Conservation (phyloP, 164 flowering plant genomes). For the Magnolia officinalis region DNA sequence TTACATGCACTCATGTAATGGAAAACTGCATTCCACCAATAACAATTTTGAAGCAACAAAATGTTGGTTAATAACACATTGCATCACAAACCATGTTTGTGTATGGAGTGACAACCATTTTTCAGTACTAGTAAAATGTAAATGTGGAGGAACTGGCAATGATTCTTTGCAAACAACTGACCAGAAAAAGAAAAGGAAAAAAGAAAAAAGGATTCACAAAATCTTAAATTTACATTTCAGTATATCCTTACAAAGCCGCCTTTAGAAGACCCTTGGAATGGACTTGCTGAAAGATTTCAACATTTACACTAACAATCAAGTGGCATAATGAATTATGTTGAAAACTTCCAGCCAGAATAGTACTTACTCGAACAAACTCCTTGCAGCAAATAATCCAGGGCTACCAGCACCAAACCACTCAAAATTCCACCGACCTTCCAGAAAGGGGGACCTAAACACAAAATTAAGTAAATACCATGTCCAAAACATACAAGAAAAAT, state of each 20-base stretch:
- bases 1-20: background rate
- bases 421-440: constrained; percentile 87
- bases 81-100: background rate
- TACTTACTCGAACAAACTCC: constrained; percentile 59
- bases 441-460: constrained; percentile 75
- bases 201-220: background rate
- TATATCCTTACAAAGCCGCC: background rate
- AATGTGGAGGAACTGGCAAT: background rate
- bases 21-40: background rate
- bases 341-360: background rate
- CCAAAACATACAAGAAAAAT: background rate
- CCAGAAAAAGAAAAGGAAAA: too few species aligned
- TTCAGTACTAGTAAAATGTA: background rate
- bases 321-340: background rate
- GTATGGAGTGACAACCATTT: background rate
- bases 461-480: background rate
- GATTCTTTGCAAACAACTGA: background rate
- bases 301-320: background rate
- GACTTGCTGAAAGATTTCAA: background rate
- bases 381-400: constrained; percentile 67
- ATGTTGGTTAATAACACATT: background rate
- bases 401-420: constrained; percentile 86
- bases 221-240: background rate
- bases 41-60: background rate
- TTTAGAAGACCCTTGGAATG: background rate